phyloP scores from a whole-genome alignment of 306 rosid species.

The Notholithocarpus densiflorus region DNA sequence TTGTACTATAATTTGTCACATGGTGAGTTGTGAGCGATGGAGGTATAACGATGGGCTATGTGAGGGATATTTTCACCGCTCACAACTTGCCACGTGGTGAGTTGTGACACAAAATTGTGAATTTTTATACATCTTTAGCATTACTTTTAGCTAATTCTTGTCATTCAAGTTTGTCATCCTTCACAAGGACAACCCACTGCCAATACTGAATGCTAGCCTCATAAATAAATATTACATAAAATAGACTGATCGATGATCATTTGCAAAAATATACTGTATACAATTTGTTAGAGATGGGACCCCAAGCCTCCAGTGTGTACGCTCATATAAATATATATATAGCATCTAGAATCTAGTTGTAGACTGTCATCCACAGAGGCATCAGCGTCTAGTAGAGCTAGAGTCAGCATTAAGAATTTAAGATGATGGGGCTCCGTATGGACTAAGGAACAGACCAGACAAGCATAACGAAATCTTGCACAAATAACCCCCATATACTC shows the following conservation, averaged over 20 bases:
- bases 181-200: not conserved
- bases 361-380: slow-evolving; percentile 12
- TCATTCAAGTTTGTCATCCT: not conserved
- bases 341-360: slow-evolving; percentile 8
- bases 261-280: too few species aligned
- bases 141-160: not conserved
- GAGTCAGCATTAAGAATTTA: slow-evolving; percentile 8
- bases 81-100: rapidly evolving
- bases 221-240: not conserved
- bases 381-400: not conserved
- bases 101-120: too few species aligned
- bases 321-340: not conserved
- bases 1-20: rapidly evolving
- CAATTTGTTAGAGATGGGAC: not conserved
- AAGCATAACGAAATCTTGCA: slow-evolving; percentile 23
- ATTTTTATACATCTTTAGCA: too few species aligned
- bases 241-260: too few species aligned
- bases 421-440: slow-evolving; percentile 15
- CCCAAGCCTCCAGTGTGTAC: not conserved
- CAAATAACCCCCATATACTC: not conserved
- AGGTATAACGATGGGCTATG: rapidly evolving
- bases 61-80: too few species aligned
- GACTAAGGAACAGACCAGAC: slow-evolving; percentile 22
- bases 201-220: not conserved
- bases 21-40: rapidly evolving